phyloP scores from a whole-genome alignment of 768 basidiomycete species.

The Panaeolus papilionaceus region DNA sequence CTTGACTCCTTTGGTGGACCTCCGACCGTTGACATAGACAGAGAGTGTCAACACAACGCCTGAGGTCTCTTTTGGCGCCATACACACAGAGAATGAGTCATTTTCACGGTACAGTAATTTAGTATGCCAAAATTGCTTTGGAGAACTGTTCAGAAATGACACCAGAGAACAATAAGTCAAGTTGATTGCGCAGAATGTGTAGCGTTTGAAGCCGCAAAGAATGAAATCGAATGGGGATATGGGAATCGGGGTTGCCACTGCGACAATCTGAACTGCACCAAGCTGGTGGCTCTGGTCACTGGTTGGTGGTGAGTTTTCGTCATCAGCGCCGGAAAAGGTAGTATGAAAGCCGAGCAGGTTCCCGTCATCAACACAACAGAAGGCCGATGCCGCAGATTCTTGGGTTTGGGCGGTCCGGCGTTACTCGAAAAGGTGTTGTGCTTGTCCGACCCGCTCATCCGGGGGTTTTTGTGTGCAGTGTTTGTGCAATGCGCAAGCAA shows the following conservation, averaged over 20 bases:
- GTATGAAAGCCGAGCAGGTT: conserved; percentile 8
- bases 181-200: background rate
- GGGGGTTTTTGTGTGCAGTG: background rate
- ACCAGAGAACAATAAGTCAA: background rate
- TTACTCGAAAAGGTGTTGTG: background rate
- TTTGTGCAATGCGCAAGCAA: background rate
- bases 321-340: background rate
- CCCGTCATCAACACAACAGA: conserved; percentile 7
- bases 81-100: background rate
- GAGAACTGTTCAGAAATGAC: background rate
- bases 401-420: conserved; percentile 5
- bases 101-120: background rate
- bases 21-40: background rate
- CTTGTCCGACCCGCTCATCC: background rate
- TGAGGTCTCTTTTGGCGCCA: background rate
- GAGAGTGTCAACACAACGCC: background rate
- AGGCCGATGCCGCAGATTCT: background rate
- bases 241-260: conserved; percentile 2
- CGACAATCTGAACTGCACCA: background rate
- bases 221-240: background rate
- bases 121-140: background rate
- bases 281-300: background rate
- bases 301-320: background rate
- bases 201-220: background rate
- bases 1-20: too few species aligned